Conservation (phyloP, 2,329 filamentous ascomycete genomes). For the Ascochyta koolunga region DNA sequence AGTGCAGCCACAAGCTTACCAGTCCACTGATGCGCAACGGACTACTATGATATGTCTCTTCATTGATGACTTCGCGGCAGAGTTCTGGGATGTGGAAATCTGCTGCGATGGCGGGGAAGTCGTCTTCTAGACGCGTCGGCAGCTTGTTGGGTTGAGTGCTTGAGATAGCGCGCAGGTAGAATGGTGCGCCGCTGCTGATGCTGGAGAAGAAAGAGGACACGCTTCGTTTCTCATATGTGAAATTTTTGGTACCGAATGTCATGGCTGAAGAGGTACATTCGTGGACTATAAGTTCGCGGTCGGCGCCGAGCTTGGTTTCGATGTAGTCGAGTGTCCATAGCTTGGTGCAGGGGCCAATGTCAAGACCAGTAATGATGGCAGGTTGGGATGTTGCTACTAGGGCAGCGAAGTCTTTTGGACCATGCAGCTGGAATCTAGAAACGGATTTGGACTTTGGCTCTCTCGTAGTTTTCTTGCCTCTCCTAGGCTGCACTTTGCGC, state of each 20-base stretch:
- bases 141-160: conserved; percentile 68
- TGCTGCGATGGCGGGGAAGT: conserved; percentile 71
- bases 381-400: conserved; percentile 66
- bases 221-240: conserved; percentile 71
- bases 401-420: conserved; percentile 63
- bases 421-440: conserved; percentile 59
- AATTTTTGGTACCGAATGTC: conserved; percentile 86
- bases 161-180: conserved; percentile 83
- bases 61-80: conserved; percentile 53
- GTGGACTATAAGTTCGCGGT: conserved; percentile 72
- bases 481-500: conserved; percentile 21
- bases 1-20: conserved; percentile 89
- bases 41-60: conserved; percentile 71
- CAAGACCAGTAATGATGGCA: conserved; percentile 67
- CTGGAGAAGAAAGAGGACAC: conserved; percentile 72
- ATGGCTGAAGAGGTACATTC: conserved; percentile 69
- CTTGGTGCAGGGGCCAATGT: conserved; percentile 70
- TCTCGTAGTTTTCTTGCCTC: conserved; percentile 15
- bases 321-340: conserved; percentile 75
- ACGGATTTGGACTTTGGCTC: conserved; percentile 46
- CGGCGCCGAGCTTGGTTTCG: conserved; percentile 51
- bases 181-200: conserved; percentile 61
- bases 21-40: conserved; percentile 79
- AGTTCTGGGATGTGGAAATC: conserved; percentile 74
- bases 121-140: conserved; percentile 71